Conservation (phyloP, 1,139 yeast species). For the Sugiyamaella japonica region DNA sequence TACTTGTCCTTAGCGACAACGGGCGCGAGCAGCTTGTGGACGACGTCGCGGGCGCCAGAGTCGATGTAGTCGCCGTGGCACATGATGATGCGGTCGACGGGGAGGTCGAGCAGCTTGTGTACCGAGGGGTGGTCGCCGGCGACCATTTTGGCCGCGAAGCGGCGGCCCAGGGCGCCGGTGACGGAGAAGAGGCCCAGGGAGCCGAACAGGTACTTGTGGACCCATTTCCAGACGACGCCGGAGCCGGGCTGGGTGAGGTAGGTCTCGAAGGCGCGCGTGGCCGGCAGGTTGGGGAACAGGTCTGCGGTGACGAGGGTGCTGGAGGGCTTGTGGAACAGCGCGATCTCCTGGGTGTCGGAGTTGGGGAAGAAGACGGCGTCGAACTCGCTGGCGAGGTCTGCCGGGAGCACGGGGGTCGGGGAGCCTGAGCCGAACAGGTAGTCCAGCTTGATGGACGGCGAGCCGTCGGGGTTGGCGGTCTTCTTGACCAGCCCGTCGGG, state of each 20-base stretch:
- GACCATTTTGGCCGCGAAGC: background rate
- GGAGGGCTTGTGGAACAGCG: constrained; percentile 49
- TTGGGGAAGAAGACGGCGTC: constrained; percentile 57
- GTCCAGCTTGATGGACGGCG: constrained; percentile 42
- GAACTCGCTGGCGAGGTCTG: constrained; percentile 43
- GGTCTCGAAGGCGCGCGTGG: constrained; percentile 41
- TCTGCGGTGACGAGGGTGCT: constrained; percentile 58
- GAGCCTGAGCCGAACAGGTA: constrained; percentile 40
- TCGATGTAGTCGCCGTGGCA: constrained; percentile 62
- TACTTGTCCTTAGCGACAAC: constrained; percentile 8
- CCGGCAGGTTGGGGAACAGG: constrained; percentile 53
- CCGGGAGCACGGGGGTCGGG: constrained; percentile 29
- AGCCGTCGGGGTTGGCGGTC: constrained; percentile 21
- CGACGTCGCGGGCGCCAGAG: constrained; percentile 28
- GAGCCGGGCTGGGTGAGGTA: background rate
- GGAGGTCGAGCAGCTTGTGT: constrained; percentile 5
- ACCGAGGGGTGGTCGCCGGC: background rate
- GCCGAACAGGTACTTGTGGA: constrained; percentile 3
- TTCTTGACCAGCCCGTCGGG: constrained; percentile 44
- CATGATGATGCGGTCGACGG: constrained; percentile 50
- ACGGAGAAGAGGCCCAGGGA: constrained; percentile 1
- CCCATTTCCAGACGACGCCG: constrained; percentile 6
- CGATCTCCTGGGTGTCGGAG: constrained; percentile 56
- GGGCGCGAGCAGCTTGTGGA: constrained; percentile 8
- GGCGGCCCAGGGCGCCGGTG: constrained; percentile 1